A percentile compares a stretch with the other conserved stretches of the same genome.
These are phyloP conservation scores for Pelargonium cotyledonis DNA, from an alignment of 441 rosid genomes.

Conservation along the genomic window DNA sequence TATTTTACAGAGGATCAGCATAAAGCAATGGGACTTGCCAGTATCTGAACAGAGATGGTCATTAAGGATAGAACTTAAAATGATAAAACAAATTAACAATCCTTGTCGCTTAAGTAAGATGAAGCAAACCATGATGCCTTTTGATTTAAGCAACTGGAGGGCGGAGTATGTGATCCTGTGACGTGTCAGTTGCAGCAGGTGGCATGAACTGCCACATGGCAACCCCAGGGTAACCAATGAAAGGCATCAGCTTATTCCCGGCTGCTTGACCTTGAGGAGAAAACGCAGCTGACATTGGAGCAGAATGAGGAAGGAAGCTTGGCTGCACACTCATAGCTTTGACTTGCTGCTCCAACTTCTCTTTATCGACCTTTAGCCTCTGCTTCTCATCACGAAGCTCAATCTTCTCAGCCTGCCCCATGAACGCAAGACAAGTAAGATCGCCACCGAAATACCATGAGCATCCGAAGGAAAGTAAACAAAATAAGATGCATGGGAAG, in stretches of 20 bases:
- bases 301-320: conserved; percentile 61
- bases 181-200: conserved; percentile 91
- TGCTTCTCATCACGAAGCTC: conserved; percentile 96
- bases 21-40: no score
- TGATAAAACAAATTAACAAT: no score
- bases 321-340: conserved; percentile 60
- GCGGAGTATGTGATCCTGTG: conserved; percentile 95
- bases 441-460: background rate
- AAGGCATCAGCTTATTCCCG: conserved; percentile 86
- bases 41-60: conserved; percentile 10
- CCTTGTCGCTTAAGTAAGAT: no score
- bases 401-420: conserved; percentile 70
- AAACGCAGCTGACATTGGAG: conserved; percentile 71
- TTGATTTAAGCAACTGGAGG: conserved; percentile 82
- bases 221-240: conserved; percentile 87
- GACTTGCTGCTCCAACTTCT: conserved; percentile 79
- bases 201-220: conserved; percentile 99
- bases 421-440: conserved; percentile 1
- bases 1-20: conserved; percentile 21
- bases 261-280: conserved; percentile 79
- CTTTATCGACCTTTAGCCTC: conserved; percentile 89
- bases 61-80: no score
- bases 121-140: no score
- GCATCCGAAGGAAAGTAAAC: no score
- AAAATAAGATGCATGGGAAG: no score